Percentiles rank a stretch among this genome's conserved stretches.
Evolutionary conservation across 2,329 filamentous ascomycete species (phyloP).

Genomic region (Penicillium sp.): DNA sequence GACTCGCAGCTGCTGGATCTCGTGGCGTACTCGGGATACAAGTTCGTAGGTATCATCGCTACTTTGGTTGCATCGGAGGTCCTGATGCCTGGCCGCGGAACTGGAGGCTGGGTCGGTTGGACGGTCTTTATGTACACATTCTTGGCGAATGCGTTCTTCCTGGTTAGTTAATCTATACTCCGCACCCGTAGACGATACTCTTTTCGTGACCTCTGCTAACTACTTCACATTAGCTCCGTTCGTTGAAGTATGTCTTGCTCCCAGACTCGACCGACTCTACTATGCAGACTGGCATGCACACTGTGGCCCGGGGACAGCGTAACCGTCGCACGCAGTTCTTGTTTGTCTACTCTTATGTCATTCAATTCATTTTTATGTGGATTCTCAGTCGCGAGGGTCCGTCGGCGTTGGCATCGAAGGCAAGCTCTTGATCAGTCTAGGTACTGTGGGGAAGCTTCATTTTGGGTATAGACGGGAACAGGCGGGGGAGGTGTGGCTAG

Average conservation of each 20-base stretch:
- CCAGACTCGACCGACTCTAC: slow-evolving; percentile 74
- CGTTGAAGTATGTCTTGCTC: slow-evolving; percentile 90
- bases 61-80: slow-evolving; percentile 80
- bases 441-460: slow-evolving; percentile 1
- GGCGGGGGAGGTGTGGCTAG: slow-evolving; percentile 7
- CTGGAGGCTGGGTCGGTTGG: slow-evolving; percentile 88
- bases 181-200: background rate
- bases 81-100: slow-evolving; percentile 74
- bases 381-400: slow-evolving; percentile 60
- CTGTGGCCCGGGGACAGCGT: slow-evolving; percentile 79
- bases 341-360: slow-evolving; percentile 89
- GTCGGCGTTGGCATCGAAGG: slow-evolving; percentile 24
- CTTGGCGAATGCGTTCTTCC: slow-evolving; percentile 88
- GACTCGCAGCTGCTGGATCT: slow-evolving; percentile 91
- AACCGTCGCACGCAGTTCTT: slow-evolving; percentile 88
- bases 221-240: slow-evolving; percentile 68
- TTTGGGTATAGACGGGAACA: slow-evolving; percentile 13
- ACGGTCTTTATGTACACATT: slow-evolving; percentile 87
- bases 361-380: slow-evolving; percentile 97
- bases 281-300: slow-evolving; percentile 62
- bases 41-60: slow-evolving; percentile 94
- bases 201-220: background rate
- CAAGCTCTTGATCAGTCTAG: slow-evolving; percentile 14
- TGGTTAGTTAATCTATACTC: slow-evolving; percentile 60
- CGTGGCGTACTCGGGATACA: slow-evolving; percentile 96